Conservation (phyloP, 257 asterid species). For the Fraxinus anomala region DNA sequence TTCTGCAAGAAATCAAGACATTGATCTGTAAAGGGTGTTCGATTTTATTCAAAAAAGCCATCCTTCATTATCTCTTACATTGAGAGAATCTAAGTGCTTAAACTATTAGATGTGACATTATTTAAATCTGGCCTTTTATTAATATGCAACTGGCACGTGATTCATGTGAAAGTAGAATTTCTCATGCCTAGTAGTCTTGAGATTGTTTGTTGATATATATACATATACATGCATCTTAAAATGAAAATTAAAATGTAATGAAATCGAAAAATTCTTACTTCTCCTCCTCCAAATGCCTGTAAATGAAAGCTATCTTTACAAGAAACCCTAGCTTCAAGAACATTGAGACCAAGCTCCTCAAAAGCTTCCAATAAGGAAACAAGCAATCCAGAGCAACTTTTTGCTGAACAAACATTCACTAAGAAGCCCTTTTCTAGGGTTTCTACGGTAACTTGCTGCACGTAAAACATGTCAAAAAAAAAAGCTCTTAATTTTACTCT, state of each 20-base stretch:
- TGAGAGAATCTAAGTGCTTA: too few species aligned
- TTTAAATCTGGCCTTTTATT: too few species aligned
- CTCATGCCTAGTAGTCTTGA: not conserved
- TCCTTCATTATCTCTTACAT: not conserved
- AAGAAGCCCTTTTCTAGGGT: conserved; percentile 78
- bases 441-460: conserved; percentile 75
- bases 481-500: not conserved
- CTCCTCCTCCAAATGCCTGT: conserved; percentile 87
- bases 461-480: not conserved
- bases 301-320: conserved; percentile 68
- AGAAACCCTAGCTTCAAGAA: conserved; percentile 91
- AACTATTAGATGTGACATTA: too few species aligned
- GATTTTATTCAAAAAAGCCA: not conserved
- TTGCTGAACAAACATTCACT: conserved; percentile 63
- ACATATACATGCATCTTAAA: not conserved
- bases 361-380: conserved; percentile 66
- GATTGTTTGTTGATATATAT: not conserved
- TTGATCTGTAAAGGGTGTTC: not conserved
- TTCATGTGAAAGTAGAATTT: not conserved
- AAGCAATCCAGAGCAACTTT: conserved; percentile 75
- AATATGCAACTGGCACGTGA: too few species aligned
- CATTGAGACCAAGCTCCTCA: conserved; percentile 76
- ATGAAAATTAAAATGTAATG: not conserved
- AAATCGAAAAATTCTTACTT: conserved; percentile 41
- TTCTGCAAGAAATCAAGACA: conserved; percentile 39